These are phyloP conservation scores for Fistulifera solaris DNA, from an alignment of 108 stramenopile genomes.

Conservation along the genomic window DNA sequence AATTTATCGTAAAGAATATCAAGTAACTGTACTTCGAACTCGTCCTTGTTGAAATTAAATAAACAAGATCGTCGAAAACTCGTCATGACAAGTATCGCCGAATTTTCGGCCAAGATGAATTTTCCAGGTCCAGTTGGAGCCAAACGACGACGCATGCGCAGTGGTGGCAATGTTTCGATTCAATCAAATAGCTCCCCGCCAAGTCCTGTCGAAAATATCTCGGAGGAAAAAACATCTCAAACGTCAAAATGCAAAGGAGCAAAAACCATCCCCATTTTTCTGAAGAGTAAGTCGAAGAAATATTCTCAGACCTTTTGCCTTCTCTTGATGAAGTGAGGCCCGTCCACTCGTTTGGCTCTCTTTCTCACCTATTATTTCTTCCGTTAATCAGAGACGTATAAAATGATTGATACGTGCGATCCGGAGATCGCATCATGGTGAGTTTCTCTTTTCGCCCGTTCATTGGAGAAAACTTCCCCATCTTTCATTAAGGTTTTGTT, in stretches of 20 bases:
- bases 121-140: slow-evolving; percentile 37
- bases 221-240: slow-evolving; percentile 9
- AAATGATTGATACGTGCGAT: slow-evolving; percentile 79
- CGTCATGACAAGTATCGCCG: too few species aligned
- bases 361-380: background rate
- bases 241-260: slow-evolving; percentile 52
- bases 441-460: slow-evolving; percentile 8
- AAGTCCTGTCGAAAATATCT: background rate
- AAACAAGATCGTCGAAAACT: too few species aligned
- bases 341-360: background rate
- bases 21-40: too few species aligned
- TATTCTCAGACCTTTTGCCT: background rate
- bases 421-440: slow-evolving; percentile 59
- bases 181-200: slow-evolving; percentile 24
- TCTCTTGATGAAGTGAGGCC: too few species aligned
- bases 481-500: slow-evolving; percentile 4
- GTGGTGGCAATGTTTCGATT: slow-evolving; percentile 44
- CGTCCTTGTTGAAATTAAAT: too few species aligned
- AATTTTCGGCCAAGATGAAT: slow-evolving; percentile 21
- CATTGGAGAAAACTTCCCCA: background rate
- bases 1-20: too few species aligned
- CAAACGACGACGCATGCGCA: slow-evolving; percentile 44
- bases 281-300: slow-evolving; percentile 48
- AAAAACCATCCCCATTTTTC: slow-evolving; percentile 71
- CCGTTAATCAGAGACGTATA: slow-evolving; percentile 50